phyloP scores from a whole-genome alignment of 768 basidiomycete genomes.

The Boletales sp. region DNA sequence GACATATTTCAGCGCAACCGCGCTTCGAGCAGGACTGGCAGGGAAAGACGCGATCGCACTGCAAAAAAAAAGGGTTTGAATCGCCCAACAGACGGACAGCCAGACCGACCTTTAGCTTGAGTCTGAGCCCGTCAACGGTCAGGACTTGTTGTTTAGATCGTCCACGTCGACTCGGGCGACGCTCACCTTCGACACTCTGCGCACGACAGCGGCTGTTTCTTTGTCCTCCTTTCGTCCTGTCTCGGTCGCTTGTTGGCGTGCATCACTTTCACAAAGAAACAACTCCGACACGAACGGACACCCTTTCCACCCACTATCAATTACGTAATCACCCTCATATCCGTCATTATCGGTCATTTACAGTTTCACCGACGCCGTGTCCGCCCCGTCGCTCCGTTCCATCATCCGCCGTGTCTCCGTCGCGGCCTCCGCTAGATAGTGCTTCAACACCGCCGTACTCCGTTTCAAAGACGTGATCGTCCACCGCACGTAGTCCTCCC shows the following conservation, averaged over 20 bases:
- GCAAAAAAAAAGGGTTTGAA: constrained; percentile 2
- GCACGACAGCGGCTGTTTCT: constrained; percentile 52
- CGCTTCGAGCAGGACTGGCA: constrained; percentile 67
- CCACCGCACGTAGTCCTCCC: constrained; percentile 82
- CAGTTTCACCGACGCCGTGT: too few species aligned
- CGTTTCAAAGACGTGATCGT: constrained; percentile 76
- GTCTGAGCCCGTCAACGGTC: constrained; percentile 17
- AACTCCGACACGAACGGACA: constrained; percentile 27
- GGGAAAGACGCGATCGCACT: constrained; percentile 66
- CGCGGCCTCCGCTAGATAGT: constrained; percentile 78
- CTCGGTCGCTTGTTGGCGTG: constrained; percentile 42
- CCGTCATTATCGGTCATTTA: constrained; percentile 7
- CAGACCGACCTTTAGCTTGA: constrained; percentile 54
- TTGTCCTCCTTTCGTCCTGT: constrained; percentile 29
- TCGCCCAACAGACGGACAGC: background rate
- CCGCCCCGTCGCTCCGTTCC: constrained; percentile 33
- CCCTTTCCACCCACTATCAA: constrained; percentile 16
- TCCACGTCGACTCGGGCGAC: too few species aligned
- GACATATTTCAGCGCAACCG: constrained; percentile 61
- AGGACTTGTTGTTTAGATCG: too few species aligned
- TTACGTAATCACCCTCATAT: constrained; percentile 23
- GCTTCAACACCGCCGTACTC: constrained; percentile 50
- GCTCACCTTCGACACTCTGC: constrained; percentile 59
- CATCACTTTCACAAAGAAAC: constrained; percentile 10
- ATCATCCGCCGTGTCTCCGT: constrained; percentile 75